Conservation (phyloP, 2,329 filamentous ascomycete genomes). For the Cercospora nicotianae region DNA sequence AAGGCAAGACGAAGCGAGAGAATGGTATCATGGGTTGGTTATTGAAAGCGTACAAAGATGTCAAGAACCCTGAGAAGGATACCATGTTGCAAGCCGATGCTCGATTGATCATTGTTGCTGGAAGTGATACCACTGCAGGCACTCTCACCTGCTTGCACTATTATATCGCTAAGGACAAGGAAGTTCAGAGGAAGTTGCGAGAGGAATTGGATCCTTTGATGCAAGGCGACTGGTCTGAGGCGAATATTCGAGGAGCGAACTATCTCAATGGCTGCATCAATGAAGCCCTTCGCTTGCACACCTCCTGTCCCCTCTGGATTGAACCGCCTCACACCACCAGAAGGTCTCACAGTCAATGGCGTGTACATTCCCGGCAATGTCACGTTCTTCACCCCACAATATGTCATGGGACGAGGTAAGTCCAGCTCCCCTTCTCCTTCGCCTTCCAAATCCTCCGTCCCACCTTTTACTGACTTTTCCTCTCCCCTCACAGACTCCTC, state of each 20-base stretch:
- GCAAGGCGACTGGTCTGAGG: conserved; percentile 33
- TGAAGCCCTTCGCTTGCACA: conserved; percentile 46
- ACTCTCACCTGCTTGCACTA: conserved; percentile 48
- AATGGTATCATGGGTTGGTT: conserved; percentile 39
- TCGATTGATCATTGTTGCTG: conserved; percentile 42
- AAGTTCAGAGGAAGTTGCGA: conserved; percentile 37
- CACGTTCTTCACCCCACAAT: conserved; percentile 32
- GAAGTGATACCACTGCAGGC: conserved; percentile 48
- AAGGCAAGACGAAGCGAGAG: conserved; percentile 24
- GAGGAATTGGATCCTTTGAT: conserved; percentile 37
- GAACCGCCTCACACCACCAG: conserved; percentile 41
- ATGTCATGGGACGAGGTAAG: conserved; percentile 33
- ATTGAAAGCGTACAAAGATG: conserved; percentile 35
- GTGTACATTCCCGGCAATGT: conserved; percentile 39
- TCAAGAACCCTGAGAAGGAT: conserved; percentile 34
- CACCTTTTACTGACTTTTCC: too few species aligned
- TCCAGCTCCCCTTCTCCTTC: too few species aligned
- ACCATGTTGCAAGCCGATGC: conserved; percentile 36
- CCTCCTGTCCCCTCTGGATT: conserved; percentile 43
- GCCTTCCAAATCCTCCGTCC: too few species aligned
- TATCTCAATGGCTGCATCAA: conserved; percentile 43
- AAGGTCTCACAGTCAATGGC: conserved; percentile 44
- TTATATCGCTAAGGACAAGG: conserved; percentile 38
- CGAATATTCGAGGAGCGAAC: conserved; percentile 28
- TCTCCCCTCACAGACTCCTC: conserved; percentile 23